phyloP scores from a whole-genome alignment of 2,329 filamentous ascomycete genomes.

The Podosphaera xanthii region DNA sequence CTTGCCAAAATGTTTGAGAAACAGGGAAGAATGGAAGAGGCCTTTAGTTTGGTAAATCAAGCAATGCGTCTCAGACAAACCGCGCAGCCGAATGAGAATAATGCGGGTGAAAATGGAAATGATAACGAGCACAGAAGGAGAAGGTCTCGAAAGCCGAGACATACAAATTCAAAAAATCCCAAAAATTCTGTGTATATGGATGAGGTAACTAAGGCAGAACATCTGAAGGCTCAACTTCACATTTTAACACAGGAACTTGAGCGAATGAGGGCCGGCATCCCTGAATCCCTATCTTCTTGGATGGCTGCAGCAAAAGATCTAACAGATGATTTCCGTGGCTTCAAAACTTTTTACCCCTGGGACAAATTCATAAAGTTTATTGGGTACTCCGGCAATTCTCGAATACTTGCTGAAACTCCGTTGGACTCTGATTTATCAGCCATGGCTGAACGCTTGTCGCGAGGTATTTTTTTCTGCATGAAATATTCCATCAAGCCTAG shows the following conservation, averaged over 20 bases:
- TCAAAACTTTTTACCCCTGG: constrained; percentile 42
- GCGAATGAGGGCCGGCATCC: constrained; percentile 13
- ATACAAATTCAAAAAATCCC: background rate
- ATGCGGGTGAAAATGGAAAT: background rate
- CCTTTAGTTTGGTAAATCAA: constrained; percentile 54
- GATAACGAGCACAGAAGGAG: background rate
- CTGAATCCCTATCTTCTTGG: constrained; percentile 20
- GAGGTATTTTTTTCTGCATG: constrained; percentile 7
- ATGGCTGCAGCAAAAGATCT: constrained; percentile 35
- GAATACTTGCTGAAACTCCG: constrained; percentile 9
- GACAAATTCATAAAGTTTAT: constrained; percentile 39
- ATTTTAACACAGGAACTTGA: constrained; percentile 21
- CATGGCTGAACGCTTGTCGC: constrained; percentile 13
- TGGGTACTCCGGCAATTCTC: constrained; percentile 16
- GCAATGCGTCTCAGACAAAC: constrained; percentile 39
- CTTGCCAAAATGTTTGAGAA: constrained; percentile 70
- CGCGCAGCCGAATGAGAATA: background rate
- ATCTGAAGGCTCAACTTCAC: constrained; percentile 18
- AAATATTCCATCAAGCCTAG: background rate
- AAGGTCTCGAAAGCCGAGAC: background rate
- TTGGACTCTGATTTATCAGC: constrained; percentile 12
- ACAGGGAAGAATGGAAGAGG: constrained; percentile 48
- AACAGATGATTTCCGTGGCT: constrained; percentile 38
- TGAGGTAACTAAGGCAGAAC: constrained; percentile 11
- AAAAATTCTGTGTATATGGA: background rate